Evolutionary conservation across 208 protist species (phyloP).

Genomic region (Trypanosoma conorhini): DNA sequence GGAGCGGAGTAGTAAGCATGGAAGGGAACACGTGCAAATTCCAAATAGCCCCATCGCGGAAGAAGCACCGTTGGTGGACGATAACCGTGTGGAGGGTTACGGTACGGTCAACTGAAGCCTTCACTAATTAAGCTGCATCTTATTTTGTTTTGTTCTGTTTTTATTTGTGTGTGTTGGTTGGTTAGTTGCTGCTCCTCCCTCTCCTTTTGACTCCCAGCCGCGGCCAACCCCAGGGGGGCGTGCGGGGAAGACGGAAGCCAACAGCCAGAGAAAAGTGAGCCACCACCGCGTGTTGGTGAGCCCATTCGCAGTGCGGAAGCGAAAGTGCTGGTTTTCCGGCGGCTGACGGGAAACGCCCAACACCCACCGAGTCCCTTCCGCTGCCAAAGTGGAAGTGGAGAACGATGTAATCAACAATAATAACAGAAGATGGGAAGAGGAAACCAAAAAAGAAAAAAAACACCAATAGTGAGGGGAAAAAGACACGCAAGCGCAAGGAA

Average conservation of each 20-base stretch:
- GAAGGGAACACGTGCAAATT: not conserved
- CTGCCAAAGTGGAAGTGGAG: no score
- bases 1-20: not conserved
- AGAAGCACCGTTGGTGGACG: slow-evolving; percentile 1
- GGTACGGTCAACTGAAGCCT: not conserved
- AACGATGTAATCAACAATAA: no score
- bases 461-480: not conserved
- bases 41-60: not conserved
- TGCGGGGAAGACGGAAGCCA: no score
- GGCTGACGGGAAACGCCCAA: not conserved
- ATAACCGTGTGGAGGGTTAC: not conserved
- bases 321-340: not conserved
- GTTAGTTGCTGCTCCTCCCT: not conserved
- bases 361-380: no score
- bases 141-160: not conserved
- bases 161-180: not conserved
- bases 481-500: not conserved
- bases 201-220: not conserved
- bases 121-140: not conserved
- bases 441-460: slow-evolving; percentile 8
- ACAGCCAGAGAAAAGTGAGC: no score
- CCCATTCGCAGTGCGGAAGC: not conserved
- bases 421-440: not conserved
- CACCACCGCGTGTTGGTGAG: not conserved
- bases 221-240: not conserved